Base-by-base conservation (phyloP, 306 rosid genomes). In the Potentilla sterilis region DNA sequence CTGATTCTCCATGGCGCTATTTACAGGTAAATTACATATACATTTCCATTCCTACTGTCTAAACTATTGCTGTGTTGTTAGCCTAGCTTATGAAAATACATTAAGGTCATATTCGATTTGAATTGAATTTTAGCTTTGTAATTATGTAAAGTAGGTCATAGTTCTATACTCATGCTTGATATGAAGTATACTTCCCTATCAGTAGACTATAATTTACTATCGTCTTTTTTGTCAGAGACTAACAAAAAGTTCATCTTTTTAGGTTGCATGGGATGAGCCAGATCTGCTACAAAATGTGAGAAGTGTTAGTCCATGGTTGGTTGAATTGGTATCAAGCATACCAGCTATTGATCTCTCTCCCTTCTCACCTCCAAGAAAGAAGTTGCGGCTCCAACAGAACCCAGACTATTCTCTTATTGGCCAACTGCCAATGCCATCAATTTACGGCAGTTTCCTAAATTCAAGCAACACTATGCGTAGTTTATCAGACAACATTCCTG, bases 191-290 rank as follows among this genome's bases (percentile, higher is more conserved):
- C 58, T 15, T 9, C 12, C 58, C 19, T 59, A 4, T 61, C 16
- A 15, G 42, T 42, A 16, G n/a, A 42, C 75, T 75, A 5, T 41
- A 40, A 55, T 63, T 13, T 21, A 24, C n/a, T 22, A 57, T 57
- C 5, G 52, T 72, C 21, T 42, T n/a, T n/a, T n/a, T n/a, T 43
- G 58, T 32, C 14, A 28, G 14, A 5, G 14, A 61, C 11, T 74
- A 10, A 74, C 18, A n/a, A 6, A 61, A 44, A 5, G 19, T 9
- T 74, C 57, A 1, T 61, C 9, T 58, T 81, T 65, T 74, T 24
- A 95, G 98, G 98, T 92, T 14, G 81, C 84, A 47, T 96, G 99
- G 99, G 99, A 96, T 75, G 99, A 96, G 73, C 99, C 98, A 22
- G 99, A 96, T 78, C 81, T 96, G 34, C 98, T 96, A 67, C 99